Evolutionary conservation across 2,329 filamentous ascomycete species (phyloP).

Genomic region (Xylariaceae sp.): DNA sequence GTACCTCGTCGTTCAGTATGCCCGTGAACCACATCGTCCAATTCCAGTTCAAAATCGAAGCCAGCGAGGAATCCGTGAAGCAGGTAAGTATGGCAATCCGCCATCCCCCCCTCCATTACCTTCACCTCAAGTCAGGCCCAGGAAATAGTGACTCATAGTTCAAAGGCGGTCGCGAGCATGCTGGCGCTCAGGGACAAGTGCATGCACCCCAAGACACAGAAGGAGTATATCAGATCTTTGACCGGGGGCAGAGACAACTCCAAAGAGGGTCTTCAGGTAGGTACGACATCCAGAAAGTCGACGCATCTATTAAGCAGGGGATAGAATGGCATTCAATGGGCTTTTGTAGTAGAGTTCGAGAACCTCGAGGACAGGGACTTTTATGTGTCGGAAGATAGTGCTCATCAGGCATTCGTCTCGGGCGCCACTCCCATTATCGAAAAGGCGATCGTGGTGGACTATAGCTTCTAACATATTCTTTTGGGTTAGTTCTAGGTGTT

Average conservation of each 20-base stretch:
- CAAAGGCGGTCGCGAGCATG: slow-evolving; percentile 26
- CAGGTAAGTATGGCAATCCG: slow-evolving; percentile 15
- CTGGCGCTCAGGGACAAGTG: slow-evolving; percentile 53
- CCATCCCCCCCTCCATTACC: slow-evolving; percentile 5
- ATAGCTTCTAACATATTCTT: no score
- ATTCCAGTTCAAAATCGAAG: slow-evolving; percentile 23
- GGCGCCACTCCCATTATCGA: slow-evolving; percentile 43
- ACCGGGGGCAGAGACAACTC: slow-evolving; percentile 59
- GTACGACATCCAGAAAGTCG: neutral
- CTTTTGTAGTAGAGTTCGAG: slow-evolving; percentile 62
- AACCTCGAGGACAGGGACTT: slow-evolving; percentile 61
- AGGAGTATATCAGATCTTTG: slow-evolving; percentile 54
- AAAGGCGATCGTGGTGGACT: slow-evolving; percentile 55
- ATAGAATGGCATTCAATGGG: slow-evolving; percentile 60
- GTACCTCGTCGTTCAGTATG: no score
- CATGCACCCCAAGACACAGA: slow-evolving; percentile 52
- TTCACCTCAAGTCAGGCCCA: no score
- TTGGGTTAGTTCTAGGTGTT: no score
- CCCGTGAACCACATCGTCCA: slow-evolving; percentile 24
- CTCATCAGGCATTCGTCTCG: slow-evolving; percentile 54
- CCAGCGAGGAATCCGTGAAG: slow-evolving; percentile 22
- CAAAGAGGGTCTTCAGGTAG: slow-evolving; percentile 51
- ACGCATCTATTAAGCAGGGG: neutral
- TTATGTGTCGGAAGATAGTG: slow-evolving; percentile 59
- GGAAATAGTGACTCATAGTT: no score